phyloP scores from a whole-genome alignment of 2,329 filamentous ascomycete genomes.

The Fusarium pseudonygamai region DNA sequence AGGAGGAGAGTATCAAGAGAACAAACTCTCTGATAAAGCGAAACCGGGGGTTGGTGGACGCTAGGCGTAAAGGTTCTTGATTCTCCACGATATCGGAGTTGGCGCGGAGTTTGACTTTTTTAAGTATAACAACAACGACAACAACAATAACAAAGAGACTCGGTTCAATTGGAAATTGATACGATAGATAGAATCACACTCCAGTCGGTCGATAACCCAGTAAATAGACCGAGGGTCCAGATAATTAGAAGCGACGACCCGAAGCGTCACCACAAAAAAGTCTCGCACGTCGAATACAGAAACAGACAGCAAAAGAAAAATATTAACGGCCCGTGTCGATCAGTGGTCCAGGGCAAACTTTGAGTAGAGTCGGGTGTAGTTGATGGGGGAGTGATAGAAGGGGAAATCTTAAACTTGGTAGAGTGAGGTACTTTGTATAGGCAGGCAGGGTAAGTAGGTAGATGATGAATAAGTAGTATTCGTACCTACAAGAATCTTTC shows the following conservation, averaged over 20 bases:
- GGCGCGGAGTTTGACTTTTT: not conserved
- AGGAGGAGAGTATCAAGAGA: not conserved
- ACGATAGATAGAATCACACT: not conserved
- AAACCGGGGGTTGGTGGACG: conserved; percentile 20
- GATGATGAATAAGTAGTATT: not conserved
- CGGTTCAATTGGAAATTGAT: not conserved
- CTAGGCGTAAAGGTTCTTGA: conserved; percentile 9
- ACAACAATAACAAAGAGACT: not conserved
- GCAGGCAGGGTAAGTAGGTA: not conserved
- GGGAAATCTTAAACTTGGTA: conserved; percentile 24
- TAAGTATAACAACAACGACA: not conserved
- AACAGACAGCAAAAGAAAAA: not conserved
- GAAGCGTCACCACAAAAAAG: conserved; percentile 17
- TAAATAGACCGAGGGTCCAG: not conserved
- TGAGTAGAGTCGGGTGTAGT: not conserved
- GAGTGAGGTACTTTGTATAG: not conserved
- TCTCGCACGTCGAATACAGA: conserved; percentile 8
- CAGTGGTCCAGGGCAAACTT: not conserved
- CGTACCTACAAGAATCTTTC: not conserved
- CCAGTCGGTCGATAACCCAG: not conserved
- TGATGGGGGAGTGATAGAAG: not conserved
- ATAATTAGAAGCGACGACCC: conserved; percentile 36
- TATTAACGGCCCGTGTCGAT: conserved; percentile 32
- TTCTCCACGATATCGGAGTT: conserved; percentile 16
- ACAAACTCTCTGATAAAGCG: conserved; percentile 8